Evolutionary conservation across 2,329 filamentous ascomycete species (phyloP).

Genomic region (Teratosphaeria nubilosa): DNA sequence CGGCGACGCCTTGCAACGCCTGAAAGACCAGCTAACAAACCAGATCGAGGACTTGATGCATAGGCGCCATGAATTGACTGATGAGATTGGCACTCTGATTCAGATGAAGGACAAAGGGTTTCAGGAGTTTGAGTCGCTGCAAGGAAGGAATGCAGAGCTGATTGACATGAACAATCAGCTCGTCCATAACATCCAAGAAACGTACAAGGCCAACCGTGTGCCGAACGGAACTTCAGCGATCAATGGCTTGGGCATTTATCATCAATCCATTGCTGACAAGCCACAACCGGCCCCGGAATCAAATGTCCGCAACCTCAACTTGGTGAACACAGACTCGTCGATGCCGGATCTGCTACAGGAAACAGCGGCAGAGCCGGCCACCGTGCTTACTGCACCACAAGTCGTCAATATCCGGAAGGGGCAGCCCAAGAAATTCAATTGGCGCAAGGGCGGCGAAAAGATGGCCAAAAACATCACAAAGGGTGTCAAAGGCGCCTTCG

Average conservation of each 20-base stretch:
- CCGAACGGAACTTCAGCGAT: conserved; percentile 26
- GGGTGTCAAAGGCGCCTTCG: conserved; percentile 85
- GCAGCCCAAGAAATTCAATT: conserved; percentile 93
- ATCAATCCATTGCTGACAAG: conserved; percentile 14
- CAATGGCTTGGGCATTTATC: conserved; percentile 56
- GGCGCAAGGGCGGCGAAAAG: conserved; percentile 93
- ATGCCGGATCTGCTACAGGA: conserved; percentile 37
- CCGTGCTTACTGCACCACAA: conserved; percentile 64
- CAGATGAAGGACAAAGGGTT: conserved; percentile 86
- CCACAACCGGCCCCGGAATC: conserved; percentile 14
- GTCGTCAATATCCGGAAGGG: conserved; percentile 92
- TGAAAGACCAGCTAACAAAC: conserved; percentile 68
- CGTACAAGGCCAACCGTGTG: conserved; percentile 66
- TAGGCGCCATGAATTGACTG: conserved; percentile 70
- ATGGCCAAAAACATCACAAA: conserved; percentile 91
- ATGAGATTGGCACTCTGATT: conserved; percentile 73
- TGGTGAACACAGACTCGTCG: conserved; percentile 25
- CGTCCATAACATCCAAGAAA: conserved; percentile 84
- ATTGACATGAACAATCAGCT: conserved; percentile 93
- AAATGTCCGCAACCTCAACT: conserved; percentile 32
- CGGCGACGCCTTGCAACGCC: conserved; percentile 49
- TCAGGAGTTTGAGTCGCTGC: conserved; percentile 90
- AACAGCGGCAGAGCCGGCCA: conserved; percentile 54
- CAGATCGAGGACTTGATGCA: conserved; percentile 84
- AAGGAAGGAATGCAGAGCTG: conserved; percentile 86